Conservation (phyloP, 1,139 yeast genomes). For the Blastobotrys aristatus region DNA sequence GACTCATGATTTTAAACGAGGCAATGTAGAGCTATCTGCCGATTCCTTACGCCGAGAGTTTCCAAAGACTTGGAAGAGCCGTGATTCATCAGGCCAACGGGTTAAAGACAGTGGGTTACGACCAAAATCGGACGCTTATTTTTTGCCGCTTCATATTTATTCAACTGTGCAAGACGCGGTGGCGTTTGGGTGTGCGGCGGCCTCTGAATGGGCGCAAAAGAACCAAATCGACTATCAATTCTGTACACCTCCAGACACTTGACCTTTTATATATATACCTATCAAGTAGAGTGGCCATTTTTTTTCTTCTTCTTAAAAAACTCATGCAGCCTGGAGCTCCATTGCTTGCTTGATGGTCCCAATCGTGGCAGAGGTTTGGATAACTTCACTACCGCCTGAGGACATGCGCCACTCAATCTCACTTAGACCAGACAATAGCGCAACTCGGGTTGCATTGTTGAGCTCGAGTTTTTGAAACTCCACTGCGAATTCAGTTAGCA, state of each 20-base stretch:
- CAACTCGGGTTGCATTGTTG: conserved; percentile 54
- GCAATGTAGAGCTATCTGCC: conserved; percentile 27
- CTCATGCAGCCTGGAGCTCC: conserved; percentile 27
- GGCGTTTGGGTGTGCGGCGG: conserved; percentile 35
- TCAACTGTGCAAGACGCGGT: conserved; percentile 40
- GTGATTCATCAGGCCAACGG: conserved; percentile 18
- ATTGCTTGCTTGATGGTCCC: conserved; percentile 72
- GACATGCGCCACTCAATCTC: conserved; percentile 90
- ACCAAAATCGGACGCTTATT: conserved; percentile 35
- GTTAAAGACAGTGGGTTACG: conserved; percentile 28
- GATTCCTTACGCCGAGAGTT: conserved; percentile 27
- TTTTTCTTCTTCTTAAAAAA: not conserved
- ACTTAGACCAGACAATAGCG: conserved; percentile 61
- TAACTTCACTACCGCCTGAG: conserved; percentile 85
- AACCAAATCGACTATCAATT: conserved; percentile 28
- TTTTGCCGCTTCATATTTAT: conserved; percentile 36
- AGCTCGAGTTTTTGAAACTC: conserved; percentile 64
- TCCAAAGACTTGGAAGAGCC: conserved; percentile 31
- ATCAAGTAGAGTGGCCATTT: too few species aligned
- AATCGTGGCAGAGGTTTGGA: conserved; percentile 85
- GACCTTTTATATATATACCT: conserved; percentile 5
- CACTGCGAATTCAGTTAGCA: conserved; percentile 69
- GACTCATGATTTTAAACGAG: conserved; percentile 33
- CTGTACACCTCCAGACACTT: too few species aligned
- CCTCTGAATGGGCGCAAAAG: conserved; percentile 35